A percentile compares a stretch with the other conserved stretches of the same genome.
Evolutionary conservation across 768 basidiomycete species (phyloP).

Genomic region (Boletus rufocinnamomeus): DNA sequence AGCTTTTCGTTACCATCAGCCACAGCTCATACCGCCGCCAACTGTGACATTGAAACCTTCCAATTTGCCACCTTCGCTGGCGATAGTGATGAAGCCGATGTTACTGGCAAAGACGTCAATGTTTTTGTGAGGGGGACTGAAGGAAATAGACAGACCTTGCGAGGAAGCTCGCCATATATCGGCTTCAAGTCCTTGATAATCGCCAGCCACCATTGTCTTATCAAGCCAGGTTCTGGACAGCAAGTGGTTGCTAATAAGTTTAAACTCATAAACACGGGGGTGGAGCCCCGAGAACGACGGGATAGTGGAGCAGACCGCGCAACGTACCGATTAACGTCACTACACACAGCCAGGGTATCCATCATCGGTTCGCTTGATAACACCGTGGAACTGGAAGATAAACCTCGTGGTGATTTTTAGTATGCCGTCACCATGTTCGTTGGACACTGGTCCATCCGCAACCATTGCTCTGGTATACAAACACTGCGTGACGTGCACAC

Average conservation of each 20-base stretch:
- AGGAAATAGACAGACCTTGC: constrained; percentile 61
- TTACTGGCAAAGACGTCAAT: constrained; percentile 93
- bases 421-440: constrained; percentile 89
- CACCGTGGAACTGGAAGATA: constrained; percentile 99
- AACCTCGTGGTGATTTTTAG: constrained; percentile 97
- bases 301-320: constrained; percentile 85
- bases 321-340: constrained; percentile 96
- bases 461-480: constrained; percentile 91
- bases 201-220: constrained; percentile 87
- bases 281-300: constrained; percentile 39
- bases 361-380: constrained; percentile 83
- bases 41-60: constrained; percentile 44
- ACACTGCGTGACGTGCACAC: constrained; percentile 96
- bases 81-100: constrained; percentile 94
- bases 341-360: constrained; percentile 94
- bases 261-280: constrained; percentile 29
- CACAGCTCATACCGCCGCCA: constrained; percentile 40
- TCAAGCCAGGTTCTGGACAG: constrained; percentile 48
- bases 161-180: constrained; percentile 90
- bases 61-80: constrained; percentile 73
- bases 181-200: constrained; percentile 88
- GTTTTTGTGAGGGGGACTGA: constrained; percentile 84
- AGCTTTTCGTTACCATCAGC: constrained; percentile 91
- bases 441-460: constrained; percentile 92
- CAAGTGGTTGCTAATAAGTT: too few relatives aligned